Evolutionary conservation across 202 grass and related monocot species (phyloP).

Genomic region (Musa balbisiana): DNA sequence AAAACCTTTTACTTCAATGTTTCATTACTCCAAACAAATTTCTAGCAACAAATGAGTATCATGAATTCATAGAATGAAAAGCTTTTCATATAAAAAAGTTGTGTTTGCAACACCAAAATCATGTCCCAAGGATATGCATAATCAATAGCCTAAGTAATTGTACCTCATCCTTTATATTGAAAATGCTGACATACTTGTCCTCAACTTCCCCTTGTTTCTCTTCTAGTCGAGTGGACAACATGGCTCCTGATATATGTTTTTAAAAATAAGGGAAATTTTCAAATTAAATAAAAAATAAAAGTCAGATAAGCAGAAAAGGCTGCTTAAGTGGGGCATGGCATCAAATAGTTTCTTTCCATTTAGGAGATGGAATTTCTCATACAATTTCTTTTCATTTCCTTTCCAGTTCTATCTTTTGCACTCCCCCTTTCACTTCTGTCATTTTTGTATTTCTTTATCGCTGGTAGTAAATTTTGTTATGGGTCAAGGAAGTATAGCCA

Average conservation of each 20-base stretch:
- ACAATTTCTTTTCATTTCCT: no score
- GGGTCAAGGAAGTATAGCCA: no score
- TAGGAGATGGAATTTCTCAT: no score
- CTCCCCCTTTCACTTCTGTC: no score
- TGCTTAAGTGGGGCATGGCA: not conserved
- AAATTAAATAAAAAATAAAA: not conserved
- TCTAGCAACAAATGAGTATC: not conserved
- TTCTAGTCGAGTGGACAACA: slow-evolving; percentile 44
- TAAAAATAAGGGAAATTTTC: not conserved
- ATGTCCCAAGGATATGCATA: not conserved
- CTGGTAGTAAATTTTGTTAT: no score
- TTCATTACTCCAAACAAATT: no score
- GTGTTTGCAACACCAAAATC: no score
- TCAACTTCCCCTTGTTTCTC: slow-evolving; percentile 67
- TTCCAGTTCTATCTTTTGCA: no score
- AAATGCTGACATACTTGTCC: slow-evolving; percentile 50
- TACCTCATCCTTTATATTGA: slow-evolving; percentile 77
- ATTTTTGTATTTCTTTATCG: no score
- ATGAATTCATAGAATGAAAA: not conserved
- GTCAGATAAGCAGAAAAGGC: not conserved
- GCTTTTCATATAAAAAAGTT: no score
- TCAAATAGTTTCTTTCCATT: no score
- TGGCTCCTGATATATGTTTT: slow-evolving; percentile 39
- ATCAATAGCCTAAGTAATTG: not conserved
- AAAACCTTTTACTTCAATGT: no score